These are phyloP conservation scores for Psophocarpus tetragonolobus DNA, from an alignment of 306 rosid species.

Conservation along the genomic window DNA sequence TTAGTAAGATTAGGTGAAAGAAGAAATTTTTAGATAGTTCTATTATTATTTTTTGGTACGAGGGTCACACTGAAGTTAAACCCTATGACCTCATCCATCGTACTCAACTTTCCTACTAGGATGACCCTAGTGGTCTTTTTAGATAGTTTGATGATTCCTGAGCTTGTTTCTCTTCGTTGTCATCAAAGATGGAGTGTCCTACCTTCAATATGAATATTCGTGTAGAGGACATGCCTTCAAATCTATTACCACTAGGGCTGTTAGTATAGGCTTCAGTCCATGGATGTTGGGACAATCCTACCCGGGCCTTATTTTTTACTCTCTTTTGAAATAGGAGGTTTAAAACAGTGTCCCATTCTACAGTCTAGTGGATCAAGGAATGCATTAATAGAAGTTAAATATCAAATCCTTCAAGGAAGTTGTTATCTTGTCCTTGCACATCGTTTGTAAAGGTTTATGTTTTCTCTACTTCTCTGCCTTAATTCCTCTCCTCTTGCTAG, in stretches of 20 bases:
- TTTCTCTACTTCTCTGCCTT: background rate
- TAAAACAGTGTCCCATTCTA: background rate
- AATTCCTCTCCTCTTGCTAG: background rate
- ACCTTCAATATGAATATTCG: background rate
- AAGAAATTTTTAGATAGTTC: background rate
- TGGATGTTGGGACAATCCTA: background rate
- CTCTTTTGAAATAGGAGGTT: background rate
- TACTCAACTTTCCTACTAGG: too few relatives aligned
- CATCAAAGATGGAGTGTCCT: background rate
- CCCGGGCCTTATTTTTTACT: background rate
- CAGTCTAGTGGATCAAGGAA: background rate
- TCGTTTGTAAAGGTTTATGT: background rate
- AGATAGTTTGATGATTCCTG: too few relatives aligned
- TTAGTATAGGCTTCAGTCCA: background rate
- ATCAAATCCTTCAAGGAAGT: background rate
- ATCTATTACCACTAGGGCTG: background rate
- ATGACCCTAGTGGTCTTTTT: too few relatives aligned
- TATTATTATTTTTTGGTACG: too few relatives aligned
- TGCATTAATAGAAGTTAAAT: background rate
- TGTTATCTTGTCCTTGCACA: background rate
- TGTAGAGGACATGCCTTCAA: background rate
- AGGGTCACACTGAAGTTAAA: too few relatives aligned
- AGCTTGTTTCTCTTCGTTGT: background rate
- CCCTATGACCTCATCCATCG: too few relatives aligned
- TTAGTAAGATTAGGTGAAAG: background rate